A percentile compares a stretch with the other conserved stretches of the same genome.
These are phyloP conservation scores for Kodamaea fungicola DNA, from an alignment of 1,139 yeast genomes.

Conservation along the genomic window DNA sequence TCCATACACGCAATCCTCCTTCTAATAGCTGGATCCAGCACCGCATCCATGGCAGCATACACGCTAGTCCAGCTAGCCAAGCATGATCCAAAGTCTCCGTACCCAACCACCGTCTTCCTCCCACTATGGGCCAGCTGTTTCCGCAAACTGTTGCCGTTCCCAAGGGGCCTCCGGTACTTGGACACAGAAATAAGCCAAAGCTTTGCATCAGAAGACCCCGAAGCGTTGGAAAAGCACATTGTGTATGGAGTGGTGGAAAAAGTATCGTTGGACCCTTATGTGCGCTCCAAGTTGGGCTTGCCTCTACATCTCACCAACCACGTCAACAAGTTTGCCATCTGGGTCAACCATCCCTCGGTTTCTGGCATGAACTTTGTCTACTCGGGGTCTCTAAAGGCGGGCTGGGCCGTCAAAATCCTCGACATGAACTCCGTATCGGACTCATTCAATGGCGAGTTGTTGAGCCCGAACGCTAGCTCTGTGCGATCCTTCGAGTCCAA, in stretches of 20 bases:
- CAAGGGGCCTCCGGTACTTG: slow-evolving; percentile 23
- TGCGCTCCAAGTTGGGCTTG: slow-evolving; percentile 26
- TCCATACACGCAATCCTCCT: slow-evolving; percentile 22
- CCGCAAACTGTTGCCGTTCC: slow-evolving; percentile 18
- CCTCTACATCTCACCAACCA: slow-evolving; percentile 19
- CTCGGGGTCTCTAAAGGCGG: not conserved
- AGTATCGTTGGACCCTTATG: slow-evolving; percentile 19
- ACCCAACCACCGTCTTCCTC: slow-evolving; percentile 17
- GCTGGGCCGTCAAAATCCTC: slow-evolving; percentile 30
- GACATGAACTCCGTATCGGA: slow-evolving; percentile 15
- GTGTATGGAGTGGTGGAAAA: slow-evolving; percentile 28
- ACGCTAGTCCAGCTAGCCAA: slow-evolving; percentile 20
- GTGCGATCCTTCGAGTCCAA: slow-evolving; percentile 2
- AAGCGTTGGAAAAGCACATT: slow-evolving; percentile 21
- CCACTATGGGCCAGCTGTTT: slow-evolving; percentile 35
- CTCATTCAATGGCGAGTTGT: not conserved
- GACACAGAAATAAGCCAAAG: slow-evolving; percentile 21
- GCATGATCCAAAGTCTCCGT: slow-evolving; percentile 8
- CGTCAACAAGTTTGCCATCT: slow-evolving; percentile 15
- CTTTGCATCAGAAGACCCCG: slow-evolving; percentile 11
- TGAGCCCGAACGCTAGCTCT: slow-evolving; percentile 2
- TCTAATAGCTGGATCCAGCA: slow-evolving; percentile 21
- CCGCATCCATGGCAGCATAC: slow-evolving; percentile 24
- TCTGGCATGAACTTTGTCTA: slow-evolving; percentile 26
- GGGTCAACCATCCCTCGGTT: slow-evolving; percentile 30